Conservation (phyloP, 2,329 filamentous ascomycete genomes). For the Ceratocystis cubensis region DNA sequence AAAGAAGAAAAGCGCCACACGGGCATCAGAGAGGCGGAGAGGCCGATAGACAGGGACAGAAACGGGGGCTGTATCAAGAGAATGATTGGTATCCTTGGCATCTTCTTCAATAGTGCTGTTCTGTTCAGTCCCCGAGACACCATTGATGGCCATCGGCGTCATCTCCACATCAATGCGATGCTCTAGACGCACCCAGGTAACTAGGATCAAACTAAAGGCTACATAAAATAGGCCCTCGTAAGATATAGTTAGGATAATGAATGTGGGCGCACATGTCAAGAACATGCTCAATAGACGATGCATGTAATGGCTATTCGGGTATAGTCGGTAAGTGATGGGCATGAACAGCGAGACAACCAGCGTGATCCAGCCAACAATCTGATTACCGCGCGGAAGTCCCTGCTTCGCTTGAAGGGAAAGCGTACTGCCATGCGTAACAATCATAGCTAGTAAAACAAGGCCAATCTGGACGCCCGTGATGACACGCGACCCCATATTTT, state of each 20-base stretch:
- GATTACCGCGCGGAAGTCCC: conserved; percentile 77
- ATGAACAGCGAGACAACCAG: conserved; percentile 63
- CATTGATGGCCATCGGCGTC: neutral
- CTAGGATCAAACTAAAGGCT: conserved; percentile 66
- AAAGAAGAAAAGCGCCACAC: conserved; percentile 88
- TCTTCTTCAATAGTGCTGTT: conserved; percentile 18
- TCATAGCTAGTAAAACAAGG: conserved; percentile 64
- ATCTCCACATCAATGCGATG: conserved; percentile 37
- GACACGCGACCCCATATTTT: conserved; percentile 26
- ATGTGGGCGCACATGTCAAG: conserved; percentile 81
- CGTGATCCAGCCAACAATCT: conserved; percentile 72
- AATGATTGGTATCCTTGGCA: conserved; percentile 21
- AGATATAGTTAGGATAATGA: conserved; percentile 91
- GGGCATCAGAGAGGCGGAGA: conserved; percentile 68
- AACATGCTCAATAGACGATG: conserved; percentile 83
- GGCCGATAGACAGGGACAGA: conserved; percentile 40
- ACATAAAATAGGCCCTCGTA: conserved; percentile 97
- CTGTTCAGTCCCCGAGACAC: neutral
- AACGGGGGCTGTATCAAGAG: conserved; percentile 16
- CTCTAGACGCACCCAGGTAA: conserved; percentile 88
- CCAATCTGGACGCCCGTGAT: conserved; percentile 64
- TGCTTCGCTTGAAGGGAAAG: conserved; percentile 70
- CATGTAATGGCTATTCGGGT: conserved; percentile 76
- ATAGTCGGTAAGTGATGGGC: conserved; percentile 67
- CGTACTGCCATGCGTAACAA: conserved; percentile 79